phyloP scores from a whole-genome alignment of 2,329 filamentous ascomycete genomes.

The Diaporthe longicolla region DNA sequence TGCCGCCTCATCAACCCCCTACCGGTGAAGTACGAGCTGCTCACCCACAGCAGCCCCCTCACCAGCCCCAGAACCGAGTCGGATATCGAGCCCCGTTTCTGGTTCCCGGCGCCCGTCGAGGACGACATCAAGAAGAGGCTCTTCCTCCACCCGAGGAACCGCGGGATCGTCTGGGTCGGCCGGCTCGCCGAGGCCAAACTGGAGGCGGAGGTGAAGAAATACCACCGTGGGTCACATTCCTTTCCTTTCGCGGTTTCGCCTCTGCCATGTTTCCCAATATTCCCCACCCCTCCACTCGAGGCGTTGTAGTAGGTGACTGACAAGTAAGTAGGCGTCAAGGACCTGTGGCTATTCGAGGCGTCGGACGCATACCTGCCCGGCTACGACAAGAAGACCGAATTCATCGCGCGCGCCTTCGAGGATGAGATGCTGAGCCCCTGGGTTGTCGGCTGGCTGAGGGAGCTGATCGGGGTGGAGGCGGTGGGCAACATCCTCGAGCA shows the following conservation, averaged over 20 bases:
- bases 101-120: conserved; percentile 30
- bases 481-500: conserved; percentile 19
- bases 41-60: not conserved
- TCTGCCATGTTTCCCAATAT: not conserved
- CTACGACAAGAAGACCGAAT: conserved; percentile 32
- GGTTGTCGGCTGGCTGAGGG: conserved; percentile 36
- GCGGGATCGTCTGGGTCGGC: conserved; percentile 26
- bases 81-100: conserved; percentile 12
- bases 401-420: conserved; percentile 22
- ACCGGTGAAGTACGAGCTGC: conserved; percentile 28
- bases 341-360: conserved; percentile 38
- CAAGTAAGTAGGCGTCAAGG: conserved; percentile 22
- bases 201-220: conserved; percentile 34
- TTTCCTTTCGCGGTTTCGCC: not conserved
- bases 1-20: conserved; percentile 24
- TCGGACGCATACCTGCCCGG: conserved; percentile 16
- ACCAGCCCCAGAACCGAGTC: not conserved
- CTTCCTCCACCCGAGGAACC: conserved; percentile 16
- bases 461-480: conserved; percentile 32
- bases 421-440: conserved; percentile 38
- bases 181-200: conserved; percentile 32
- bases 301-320: not conserved
- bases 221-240: conserved; percentile 9
- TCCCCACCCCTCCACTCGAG: no score
- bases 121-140: conserved; percentile 41